These are phyloP conservation scores for Acacia melanoxylon DNA, from an alignment of 306 rosid species.

Conservation along the genomic window DNA sequence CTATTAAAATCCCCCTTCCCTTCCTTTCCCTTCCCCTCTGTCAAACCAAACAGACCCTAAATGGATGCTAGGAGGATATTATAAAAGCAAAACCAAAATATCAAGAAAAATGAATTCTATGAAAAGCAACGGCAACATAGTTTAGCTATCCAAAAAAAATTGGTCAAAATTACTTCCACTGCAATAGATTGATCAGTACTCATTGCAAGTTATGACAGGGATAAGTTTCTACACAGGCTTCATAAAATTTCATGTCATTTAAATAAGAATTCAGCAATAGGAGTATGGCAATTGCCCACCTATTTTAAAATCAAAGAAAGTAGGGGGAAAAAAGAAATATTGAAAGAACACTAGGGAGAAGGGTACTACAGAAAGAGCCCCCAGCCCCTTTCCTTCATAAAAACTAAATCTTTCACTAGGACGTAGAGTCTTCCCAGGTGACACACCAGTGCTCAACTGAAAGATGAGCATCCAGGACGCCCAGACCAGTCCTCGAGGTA, in stretches of 20 bases:
- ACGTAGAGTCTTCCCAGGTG: constrained; percentile 27
- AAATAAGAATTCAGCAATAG: constrained; percentile 36
- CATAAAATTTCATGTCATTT: constrained; percentile 38
- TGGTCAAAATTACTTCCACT: background rate
- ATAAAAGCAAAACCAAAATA: background rate
- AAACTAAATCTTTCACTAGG: constrained; percentile 38
- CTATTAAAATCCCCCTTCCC: no score
- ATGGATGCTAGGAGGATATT: background rate
- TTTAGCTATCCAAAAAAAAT: background rate
- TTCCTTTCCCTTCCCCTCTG: no score
- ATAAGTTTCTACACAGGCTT: constrained; percentile 29
- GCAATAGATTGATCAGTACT: background rate
- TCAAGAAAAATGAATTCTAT: background rate
- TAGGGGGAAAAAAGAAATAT: background rate
- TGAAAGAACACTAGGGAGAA: constrained; percentile 25
- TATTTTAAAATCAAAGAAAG: constrained; percentile 10
- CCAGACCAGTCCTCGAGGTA: constrained; percentile 32
- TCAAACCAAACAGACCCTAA: no score
- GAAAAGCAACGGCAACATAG: background rate
- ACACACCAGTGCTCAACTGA: constrained; percentile 32
- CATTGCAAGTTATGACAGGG: constrained; percentile 29
- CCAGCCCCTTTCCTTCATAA: constrained; percentile 35
- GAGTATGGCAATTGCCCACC: constrained; percentile 35
- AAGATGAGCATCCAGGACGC: constrained; percentile 19
- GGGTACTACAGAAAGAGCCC: constrained; percentile 27